Evolutionary conservation across 192 early-diverging fungal species (phyloP), one percentile per base, ranked within the genome.

Genomic region (Dimargaris cristalligena): DNA sequence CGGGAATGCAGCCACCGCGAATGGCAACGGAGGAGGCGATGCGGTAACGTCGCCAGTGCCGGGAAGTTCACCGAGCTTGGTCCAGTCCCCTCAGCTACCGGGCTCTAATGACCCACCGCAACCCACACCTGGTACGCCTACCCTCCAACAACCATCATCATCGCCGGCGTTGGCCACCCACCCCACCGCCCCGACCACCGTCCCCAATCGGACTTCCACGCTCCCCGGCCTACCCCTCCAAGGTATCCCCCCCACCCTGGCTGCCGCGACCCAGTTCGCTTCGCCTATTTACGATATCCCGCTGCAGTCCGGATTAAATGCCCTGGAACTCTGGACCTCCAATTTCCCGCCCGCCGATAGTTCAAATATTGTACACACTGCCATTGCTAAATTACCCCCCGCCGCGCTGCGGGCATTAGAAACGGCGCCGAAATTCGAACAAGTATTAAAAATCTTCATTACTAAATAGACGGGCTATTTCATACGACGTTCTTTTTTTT

Each of bases 201-300:
- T 1, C 31, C 23, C 30, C n/a, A n/a, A n/a, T n/a, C n/a, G n/a
- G 18, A 13, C 32, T 22, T 20, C 30, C 18, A 16, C 13, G 16
- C 54, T 23, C 1, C 54, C 54, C 16, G 54, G 31, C 31, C 16
- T 56, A 14, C 54, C 54, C 16, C 32, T 56, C 23, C 54, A 56
- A 14, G 54, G 23, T 33, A 28, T 56, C 1, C 54, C 54, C 11
- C 14, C 13, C 16, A 23, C 54, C 20, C 14, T 56, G 28, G 31
- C 54, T 20, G 54, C 32, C 16, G 10, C 54, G 2, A 56, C 54
- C 18, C 6, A 14, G 16, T 34, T 33, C 4, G 54, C 54, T 14
- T 33, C 54, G 32, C 54, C 54, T 14, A 56, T 56, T 23, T 56
- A 56, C 34, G 54, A 56, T 1, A 34, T 33, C 30, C 54, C 54